A percentile compares a stretch with the other conserved stretches of the same genome.
Evolutionary conservation across 2,329 filamentous ascomycete genomes (phyloP).

Genomic region (Exophiala sp.): DNA sequence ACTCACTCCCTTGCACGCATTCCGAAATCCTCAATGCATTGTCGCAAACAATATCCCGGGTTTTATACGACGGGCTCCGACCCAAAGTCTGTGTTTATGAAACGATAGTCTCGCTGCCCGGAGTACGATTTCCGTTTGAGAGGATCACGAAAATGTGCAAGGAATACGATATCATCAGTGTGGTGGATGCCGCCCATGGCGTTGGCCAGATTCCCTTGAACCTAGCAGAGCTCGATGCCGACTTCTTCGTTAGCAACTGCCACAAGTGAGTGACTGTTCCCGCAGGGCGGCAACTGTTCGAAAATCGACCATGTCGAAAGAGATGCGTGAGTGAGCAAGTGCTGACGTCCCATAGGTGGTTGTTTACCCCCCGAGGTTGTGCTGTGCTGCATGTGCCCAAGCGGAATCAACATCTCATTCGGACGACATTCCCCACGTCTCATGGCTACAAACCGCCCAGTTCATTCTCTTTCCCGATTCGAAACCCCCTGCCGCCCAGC

Average conservation of each 20-base stretch:
- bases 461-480: conserved; percentile 1
- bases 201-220: conserved; percentile 72
- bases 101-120: conserved; percentile 70
- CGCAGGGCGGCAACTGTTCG: neutral
- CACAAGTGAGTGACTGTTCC: conserved; percentile 54
- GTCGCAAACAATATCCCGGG: conserved; percentile 49
- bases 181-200: conserved; percentile 80
- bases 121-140: conserved; percentile 73
- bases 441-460: conserved; percentile 61
- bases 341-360: conserved; percentile 52
- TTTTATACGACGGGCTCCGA: conserved; percentile 53
- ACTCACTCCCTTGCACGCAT: conserved; percentile 66
- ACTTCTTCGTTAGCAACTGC: conserved; percentile 82
- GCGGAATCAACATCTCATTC: conserved; percentile 69
- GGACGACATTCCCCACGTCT: conserved; percentile 69
- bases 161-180: conserved; percentile 61
- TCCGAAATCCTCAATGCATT: conserved; percentile 60
- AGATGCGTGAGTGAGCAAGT: neutral
- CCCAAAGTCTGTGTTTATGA: conserved; percentile 71
- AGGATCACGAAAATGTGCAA: conserved; percentile 58
- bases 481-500: conserved; percentile 18
- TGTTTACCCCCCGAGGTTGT: conserved; percentile 71
- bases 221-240: conserved; percentile 60
- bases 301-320: neutral
- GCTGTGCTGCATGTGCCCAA: conserved; percentile 73